Evolutionary conservation across 176 grass and related monocot species (phyloP).

Genomic region (Puccinellia tenuiflora): DNA sequence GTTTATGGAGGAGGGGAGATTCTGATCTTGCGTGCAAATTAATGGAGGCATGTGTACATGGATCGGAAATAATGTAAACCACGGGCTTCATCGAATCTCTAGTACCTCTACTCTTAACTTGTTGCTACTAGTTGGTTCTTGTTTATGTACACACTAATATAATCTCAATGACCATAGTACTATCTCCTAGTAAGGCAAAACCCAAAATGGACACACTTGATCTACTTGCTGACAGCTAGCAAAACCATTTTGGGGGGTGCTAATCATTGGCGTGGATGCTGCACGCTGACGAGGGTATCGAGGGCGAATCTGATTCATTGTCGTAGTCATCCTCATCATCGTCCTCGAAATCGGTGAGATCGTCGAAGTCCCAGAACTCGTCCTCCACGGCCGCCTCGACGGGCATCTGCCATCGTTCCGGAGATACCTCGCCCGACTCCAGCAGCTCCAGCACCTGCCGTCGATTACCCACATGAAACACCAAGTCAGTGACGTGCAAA

Average conservation of each 20-base stretch:
- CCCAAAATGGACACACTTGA: conserved; percentile 4
- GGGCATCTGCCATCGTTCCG: conserved; percentile 63
- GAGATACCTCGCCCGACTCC: conserved; percentile 52
- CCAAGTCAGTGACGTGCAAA: neutral
- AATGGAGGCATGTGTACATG: neutral
- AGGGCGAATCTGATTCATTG: conserved; percentile 51
- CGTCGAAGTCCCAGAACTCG: conserved; percentile 72
- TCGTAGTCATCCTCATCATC: conserved; percentile 30
- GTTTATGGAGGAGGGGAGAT: conserved; percentile 19
- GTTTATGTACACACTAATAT: conserved; percentile 54
- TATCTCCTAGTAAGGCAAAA: neutral
- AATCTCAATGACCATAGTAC: neutral
- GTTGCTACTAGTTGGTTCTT: conserved; percentile 33
- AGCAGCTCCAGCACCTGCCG: conserved; percentile 65
- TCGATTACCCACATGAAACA: neutral
- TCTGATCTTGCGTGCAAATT: neutral
- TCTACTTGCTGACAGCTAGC: conserved; percentile 33
- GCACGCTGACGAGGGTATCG: conserved; percentile 50
- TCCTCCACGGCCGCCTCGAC: conserved; percentile 50
- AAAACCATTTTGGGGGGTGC: conserved; percentile 31
- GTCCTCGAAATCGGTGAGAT: conserved; percentile 60
- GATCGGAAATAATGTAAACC: conserved; percentile 1
- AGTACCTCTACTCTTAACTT: conserved; percentile 17
- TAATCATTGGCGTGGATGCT: conserved; percentile 49
- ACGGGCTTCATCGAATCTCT: conserved; percentile 24